Evolutionary conservation across 2,329 filamentous ascomycete species (phyloP).

Genomic region (Beauveria sp.): DNA sequence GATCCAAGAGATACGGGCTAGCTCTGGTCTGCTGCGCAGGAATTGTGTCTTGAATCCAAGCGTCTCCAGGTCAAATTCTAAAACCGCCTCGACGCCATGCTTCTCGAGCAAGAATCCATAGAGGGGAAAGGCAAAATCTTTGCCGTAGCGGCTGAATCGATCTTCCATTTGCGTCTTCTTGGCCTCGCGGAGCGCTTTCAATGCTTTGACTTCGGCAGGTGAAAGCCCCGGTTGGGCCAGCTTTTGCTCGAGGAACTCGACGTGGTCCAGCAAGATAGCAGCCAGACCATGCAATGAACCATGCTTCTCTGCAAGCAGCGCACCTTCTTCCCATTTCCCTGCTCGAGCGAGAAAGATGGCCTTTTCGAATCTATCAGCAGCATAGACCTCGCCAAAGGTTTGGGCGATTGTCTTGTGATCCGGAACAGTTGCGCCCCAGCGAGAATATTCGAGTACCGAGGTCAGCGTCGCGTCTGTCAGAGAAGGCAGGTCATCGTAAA

Average conservation of each 20-base stretch:
- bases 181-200: conserved; percentile 29
- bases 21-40: conserved; percentile 61
- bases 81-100: conserved; percentile 57
- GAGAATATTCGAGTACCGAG: conserved; percentile 44
- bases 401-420: conserved; percentile 36
- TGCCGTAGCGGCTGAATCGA: conserved; percentile 56
- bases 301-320: conserved; percentile 52
- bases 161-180: conserved; percentile 40
- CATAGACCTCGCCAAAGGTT: conserved; percentile 40
- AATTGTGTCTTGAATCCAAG: conserved; percentile 68
- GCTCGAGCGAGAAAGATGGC: conserved; percentile 45
- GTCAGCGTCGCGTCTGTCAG: conserved; percentile 49
- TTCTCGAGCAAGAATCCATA: conserved; percentile 70
- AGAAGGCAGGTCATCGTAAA: conserved; percentile 40
- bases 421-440: conserved; percentile 39
- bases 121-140: conserved; percentile 64
- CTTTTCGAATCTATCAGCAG: conserved; percentile 43
- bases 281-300: conserved; percentile 47
- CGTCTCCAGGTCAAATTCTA: conserved; percentile 64
- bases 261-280: conserved; percentile 47
- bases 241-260: conserved; percentile 30
- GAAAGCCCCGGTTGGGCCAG: conserved; percentile 22
- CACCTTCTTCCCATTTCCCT: conserved; percentile 49
- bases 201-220: conserved; percentile 20
- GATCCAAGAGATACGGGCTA: conserved; percentile 85